Conservation (phyloP, 306 rosid species). For the Quercus cerris region DNA sequence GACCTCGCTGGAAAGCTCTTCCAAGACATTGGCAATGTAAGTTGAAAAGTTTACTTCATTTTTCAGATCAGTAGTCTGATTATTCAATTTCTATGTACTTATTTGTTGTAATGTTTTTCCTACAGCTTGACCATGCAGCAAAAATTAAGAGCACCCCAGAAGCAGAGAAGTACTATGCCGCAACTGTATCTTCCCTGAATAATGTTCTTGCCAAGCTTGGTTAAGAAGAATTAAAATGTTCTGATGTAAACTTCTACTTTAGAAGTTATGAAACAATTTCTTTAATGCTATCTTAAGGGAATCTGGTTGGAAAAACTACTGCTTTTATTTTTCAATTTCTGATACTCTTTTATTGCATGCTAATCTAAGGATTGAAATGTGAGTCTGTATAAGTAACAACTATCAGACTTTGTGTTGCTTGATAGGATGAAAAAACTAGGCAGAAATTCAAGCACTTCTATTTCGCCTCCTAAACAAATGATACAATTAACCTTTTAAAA, state of each 20-base stretch:
- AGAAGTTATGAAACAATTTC: constrained; percentile 34
- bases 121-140: constrained; percentile 93
- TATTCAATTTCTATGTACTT: background rate
- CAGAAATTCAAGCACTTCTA: too few species aligned
- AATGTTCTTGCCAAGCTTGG: constrained; percentile 86
- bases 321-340: background rate
- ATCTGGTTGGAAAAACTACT: constrained; percentile 9
- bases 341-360: background rate
- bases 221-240: constrained; percentile 39
- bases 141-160: constrained; percentile 78
- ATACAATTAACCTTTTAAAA: too few species aligned
- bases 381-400: too few species aligned
- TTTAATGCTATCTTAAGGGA: constrained; percentile 41
- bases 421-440: too few species aligned
- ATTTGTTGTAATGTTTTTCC: background rate
- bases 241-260: constrained; percentile 45
- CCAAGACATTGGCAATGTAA: constrained; percentile 68
- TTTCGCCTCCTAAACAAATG: too few species aligned
- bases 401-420: too few species aligned
- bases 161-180: constrained; percentile 93
- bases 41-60: constrained; percentile 8
- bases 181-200: constrained; percentile 67
- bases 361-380: background rate
- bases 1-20: constrained; percentile 83
- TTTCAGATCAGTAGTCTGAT: background rate